These are phyloP conservation scores for Tulasnella sp. DNA, from an alignment of 768 basidiomycete genomes.

Conservation along the genomic window DNA sequence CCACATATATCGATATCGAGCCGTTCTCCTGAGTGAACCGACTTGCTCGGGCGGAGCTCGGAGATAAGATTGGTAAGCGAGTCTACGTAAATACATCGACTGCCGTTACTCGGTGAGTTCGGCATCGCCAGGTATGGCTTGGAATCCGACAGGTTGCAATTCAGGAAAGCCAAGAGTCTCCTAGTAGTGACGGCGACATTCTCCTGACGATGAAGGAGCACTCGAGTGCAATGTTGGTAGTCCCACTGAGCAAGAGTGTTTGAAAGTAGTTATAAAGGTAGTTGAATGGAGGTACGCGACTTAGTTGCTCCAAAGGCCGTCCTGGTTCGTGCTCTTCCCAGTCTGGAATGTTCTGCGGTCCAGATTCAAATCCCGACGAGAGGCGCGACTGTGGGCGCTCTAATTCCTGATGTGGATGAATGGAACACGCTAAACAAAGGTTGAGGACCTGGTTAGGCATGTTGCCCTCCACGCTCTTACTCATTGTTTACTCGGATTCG, in stretches of 20 bases:
- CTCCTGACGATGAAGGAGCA: neutral
- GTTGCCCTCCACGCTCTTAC: neutral
- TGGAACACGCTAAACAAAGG: neutral
- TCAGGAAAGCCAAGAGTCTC: no score
- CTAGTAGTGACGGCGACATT: neutral
- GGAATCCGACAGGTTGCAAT: no score
- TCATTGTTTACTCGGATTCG: neutral
- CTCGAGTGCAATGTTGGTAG: neutral
- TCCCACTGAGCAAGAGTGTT: neutral
- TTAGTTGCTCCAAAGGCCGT: no score
- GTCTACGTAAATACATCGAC: no score
- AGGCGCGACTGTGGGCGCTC: neutral
- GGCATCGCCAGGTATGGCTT: no score
- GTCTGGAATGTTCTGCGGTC: neutral
- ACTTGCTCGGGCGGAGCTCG: no score
- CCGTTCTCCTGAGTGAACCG: no score
- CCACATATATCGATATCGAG: no score
- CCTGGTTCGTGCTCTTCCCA: no score
- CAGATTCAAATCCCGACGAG: neutral
- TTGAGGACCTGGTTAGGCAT: neutral
- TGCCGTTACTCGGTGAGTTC: no score
- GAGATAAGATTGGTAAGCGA: no score
- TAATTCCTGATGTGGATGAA: neutral
- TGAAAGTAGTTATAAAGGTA: neutral
- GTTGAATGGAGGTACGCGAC: neutral